Evolutionary conservation across 2,329 filamentous ascomycete genomes (phyloP).

Genomic region (Phialophora tarda): DNA sequence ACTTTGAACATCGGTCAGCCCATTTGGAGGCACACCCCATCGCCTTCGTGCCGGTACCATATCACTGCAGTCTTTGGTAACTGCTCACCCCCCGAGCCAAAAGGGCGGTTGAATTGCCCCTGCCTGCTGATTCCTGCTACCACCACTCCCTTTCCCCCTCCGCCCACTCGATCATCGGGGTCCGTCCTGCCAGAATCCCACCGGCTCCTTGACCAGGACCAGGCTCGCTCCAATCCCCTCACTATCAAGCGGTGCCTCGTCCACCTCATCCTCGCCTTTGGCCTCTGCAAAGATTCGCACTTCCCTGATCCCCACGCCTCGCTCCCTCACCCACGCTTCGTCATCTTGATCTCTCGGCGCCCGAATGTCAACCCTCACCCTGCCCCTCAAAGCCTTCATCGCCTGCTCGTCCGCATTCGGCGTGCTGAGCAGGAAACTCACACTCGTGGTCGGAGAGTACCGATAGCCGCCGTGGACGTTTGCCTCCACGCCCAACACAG

Average conservation of each 20-base stretch:
- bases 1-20: no score
- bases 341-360: conserved; percentile 29
- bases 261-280: conserved; percentile 22
- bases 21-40: not conserved
- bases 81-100: not conserved
- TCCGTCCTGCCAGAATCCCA: conserved; percentile 9
- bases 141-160: not conserved
- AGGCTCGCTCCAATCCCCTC: conserved; percentile 35
- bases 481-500: conserved; percentile 25
- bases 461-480: conserved; percentile 21
- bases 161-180: not conserved
- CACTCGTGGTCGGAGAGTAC: conserved; percentile 21
- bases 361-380: conserved; percentile 30
- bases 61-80: not conserved
- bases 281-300: conserved; percentile 29
- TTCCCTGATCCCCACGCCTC: conserved; percentile 34
- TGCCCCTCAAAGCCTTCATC: conserved; percentile 22
- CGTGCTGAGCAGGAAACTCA: conserved; percentile 28
- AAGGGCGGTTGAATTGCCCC: not conserved
- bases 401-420: conserved; percentile 22
- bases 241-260: conserved; percentile 28
- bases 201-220: conserved; percentile 24
- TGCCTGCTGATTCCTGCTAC: not conserved
- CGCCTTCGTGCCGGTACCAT: not conserved
- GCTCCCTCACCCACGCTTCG: conserved; percentile 31